Percentiles rank a stretch among this genome's conserved stretches.
phyloP scores from a whole-genome alignment of 352 stramenopile genomes.

The Globisporangium radiosum region DNA sequence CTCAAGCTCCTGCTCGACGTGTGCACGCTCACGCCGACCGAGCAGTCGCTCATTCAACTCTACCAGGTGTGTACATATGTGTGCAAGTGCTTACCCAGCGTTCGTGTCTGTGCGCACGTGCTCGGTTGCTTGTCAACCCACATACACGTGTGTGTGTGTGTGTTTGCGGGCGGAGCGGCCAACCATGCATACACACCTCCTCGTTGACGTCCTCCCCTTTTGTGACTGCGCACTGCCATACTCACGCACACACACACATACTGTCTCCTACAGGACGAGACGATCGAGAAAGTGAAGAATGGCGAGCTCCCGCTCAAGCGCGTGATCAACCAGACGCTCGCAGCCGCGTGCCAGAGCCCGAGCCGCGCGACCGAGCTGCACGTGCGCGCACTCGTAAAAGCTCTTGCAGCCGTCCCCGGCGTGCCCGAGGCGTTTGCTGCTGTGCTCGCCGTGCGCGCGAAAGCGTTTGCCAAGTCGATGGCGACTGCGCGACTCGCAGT shows the following conservation, averaged over 20 bases:
- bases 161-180: no score
- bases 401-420: slow-evolving; percentile 24
- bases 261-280: slow-evolving; percentile 31
- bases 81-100: neutral
- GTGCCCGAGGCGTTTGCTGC: slow-evolving; percentile 47
- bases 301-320: slow-evolving; percentile 60
- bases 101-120: no score
- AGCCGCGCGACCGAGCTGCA: slow-evolving; percentile 48
- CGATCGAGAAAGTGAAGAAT: slow-evolving; percentile 51
- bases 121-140: neutral
- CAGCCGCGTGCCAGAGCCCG: slow-evolving; percentile 45
- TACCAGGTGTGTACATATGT: slow-evolving; percentile 29
- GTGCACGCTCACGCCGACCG: slow-evolving; percentile 38
- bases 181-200: neutral
- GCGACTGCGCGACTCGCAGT: slow-evolving; percentile 40
- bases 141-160: neutral
- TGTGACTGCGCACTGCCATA: neutral
- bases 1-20: slow-evolving; percentile 54
- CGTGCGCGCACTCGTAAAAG: slow-evolving; percentile 41
- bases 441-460: slow-evolving; percentile 32
- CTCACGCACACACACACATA: neutral
- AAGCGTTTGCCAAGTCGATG: slow-evolving; percentile 47
- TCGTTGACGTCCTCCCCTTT: no score
- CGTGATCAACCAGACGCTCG: slow-evolving; percentile 50
- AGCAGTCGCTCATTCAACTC: slow-evolving; percentile 46